phyloP scores from a whole-genome alignment of 306 rosid genomes.

The Inga laurina region DNA sequence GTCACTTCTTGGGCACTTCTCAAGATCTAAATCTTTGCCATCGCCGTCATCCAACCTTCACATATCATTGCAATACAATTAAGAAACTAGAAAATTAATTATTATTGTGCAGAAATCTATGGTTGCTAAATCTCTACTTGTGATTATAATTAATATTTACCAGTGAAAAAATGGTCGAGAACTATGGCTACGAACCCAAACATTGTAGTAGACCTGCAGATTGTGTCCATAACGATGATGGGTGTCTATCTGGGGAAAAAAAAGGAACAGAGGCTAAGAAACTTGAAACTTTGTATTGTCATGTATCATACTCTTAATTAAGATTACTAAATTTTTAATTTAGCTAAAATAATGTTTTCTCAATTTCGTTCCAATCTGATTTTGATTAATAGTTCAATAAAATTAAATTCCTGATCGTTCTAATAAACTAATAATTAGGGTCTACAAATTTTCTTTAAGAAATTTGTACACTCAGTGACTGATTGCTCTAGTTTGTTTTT shows the following conservation, averaged over 20 bases:
- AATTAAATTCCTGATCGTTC: not conserved
- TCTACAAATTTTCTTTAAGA: not conserved
- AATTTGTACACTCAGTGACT: not conserved
- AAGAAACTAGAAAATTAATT: not conserved
- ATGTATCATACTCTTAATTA: not conserved
- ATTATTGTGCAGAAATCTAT: not conserved
- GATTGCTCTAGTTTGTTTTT: not conserved
- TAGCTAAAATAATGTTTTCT: not conserved
- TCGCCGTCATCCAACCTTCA: constrained; percentile 92
- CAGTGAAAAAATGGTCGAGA: constrained; percentile 84
- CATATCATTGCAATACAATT: constrained; percentile 12
- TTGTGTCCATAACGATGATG: constrained; percentile 94
- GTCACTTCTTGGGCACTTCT: constrained; percentile 57
- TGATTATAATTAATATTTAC: constrained; percentile 37
- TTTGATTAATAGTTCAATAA: not conserved
- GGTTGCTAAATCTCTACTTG: not conserved
- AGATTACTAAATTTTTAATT: not conserved
- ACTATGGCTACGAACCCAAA: constrained; percentile 71
- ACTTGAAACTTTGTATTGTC: not conserved
- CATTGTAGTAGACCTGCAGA: constrained; percentile 62
- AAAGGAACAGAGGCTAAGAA: not conserved
- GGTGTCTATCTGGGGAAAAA: constrained; percentile 64
- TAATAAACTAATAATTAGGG: not conserved
- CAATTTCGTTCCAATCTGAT: too few relatives aligned
- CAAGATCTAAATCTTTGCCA: constrained; percentile 70